phyloP scores from a whole-genome alignment of 306 rosid genomes.

The Vigna unguiculata region DNA sequence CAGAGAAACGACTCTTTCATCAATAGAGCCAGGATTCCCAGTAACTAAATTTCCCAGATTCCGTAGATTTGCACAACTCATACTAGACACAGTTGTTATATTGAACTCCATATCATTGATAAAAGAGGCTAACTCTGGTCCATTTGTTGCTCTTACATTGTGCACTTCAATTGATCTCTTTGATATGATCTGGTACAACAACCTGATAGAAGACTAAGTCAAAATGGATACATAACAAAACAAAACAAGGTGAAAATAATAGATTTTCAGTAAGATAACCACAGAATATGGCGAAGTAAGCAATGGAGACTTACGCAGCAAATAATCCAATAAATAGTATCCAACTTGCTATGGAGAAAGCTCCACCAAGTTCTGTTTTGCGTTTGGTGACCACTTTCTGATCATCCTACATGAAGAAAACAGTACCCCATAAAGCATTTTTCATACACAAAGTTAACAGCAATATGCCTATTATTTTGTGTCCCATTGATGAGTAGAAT shows the following conservation, averaged over 20 bases:
- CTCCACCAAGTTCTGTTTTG: constrained; percentile 99
- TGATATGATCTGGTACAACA: constrained; percentile 93
- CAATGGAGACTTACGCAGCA: constrained; percentile 81
- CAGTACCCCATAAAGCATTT: constrained; percentile 39
- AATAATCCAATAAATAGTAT: constrained; percentile 89
- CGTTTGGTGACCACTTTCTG: constrained; percentile 84
- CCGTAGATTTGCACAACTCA: constrained; percentile 92
- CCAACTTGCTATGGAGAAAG: constrained; percentile 97
- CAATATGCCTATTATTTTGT: not conserved
- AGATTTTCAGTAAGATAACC: constrained; percentile 27
- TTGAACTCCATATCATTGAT: constrained; percentile 86
- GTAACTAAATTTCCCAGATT: constrained; percentile 66
- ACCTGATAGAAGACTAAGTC: constrained; percentile 69
- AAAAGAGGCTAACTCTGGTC: constrained; percentile 76
- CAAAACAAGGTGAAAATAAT: constrained; percentile 24
- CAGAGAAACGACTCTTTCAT: constrained; percentile 63
- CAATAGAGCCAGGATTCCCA: constrained; percentile 86
- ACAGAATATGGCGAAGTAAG: not conserved
- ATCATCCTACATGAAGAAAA: constrained; percentile 67
- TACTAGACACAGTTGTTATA: constrained; percentile 81
- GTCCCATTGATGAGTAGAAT: not conserved
- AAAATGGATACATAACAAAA: constrained; percentile 44
- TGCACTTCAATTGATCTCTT: constrained; percentile 92
- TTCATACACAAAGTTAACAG: constrained; percentile 8
- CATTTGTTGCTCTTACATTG: constrained; percentile 84